Evolutionary conservation across 768 basidiomycete species (phyloP), one percentile per base, ranked within the genome.

Genomic region (Piloderma croceum): DNA sequence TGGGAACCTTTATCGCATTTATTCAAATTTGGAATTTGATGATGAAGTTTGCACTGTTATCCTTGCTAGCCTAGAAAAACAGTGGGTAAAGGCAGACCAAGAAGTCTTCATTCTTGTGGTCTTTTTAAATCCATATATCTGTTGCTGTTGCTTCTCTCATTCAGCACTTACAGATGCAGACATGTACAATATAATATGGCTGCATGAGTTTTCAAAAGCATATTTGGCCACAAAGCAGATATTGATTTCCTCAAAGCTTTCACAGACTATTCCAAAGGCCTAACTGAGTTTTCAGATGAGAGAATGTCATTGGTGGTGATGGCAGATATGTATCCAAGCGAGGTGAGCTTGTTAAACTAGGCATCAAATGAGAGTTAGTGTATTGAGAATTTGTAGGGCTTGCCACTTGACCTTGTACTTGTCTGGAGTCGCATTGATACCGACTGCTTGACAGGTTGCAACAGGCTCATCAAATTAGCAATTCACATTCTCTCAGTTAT

Each of bases 401-500:
- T 9, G 15, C 9, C 27, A 9, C 10, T 34, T 7, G 20, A 41
- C 15, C n/a, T 34, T n/a, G 29, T 41, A 20, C 19, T n/a, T 5
- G 17, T 22, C 3, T 37, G 34, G 34, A 25, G 18, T 11, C 18
- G 18, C 18, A 17, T 38, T 23, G 37, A 46, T 34, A 9, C 15
- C 5, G 34, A 31, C 20, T 5, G 18, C 12, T 20, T 13, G 23
- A 43, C 21, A 24, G 45, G 39, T 20, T 46, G 43, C 9, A 38
- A 38, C 24, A 36, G 31, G 15, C 46, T 59, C 21, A 42, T 53
- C 9, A 44, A 45, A 20, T 40, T 62, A 12, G 58, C 57, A 5
- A 53, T 59, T 23, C 47, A 38, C 29, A 43, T 61, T 24, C 50
- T 59, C 22, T 50, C 42, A 27, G 45, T 62, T 15, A 38, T 54